These are phyloP conservation scores for Friedmanniomyces endolithicus DNA, from an alignment of 495 filamentous ascomycete genomes.

Conservation along the genomic window DNA sequence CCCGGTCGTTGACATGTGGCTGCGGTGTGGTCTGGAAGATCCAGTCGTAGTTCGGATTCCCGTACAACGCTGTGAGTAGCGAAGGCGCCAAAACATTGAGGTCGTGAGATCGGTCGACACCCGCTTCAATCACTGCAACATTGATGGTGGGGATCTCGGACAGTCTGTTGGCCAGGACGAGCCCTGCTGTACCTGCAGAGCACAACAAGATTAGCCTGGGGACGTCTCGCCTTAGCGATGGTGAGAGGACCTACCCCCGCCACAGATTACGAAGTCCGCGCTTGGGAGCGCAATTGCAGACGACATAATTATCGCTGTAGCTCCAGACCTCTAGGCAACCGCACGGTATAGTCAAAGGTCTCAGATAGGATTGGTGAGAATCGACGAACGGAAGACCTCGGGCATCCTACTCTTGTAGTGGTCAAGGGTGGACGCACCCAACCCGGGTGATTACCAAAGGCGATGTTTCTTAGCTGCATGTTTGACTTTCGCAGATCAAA, in stretches of 20 bases:
- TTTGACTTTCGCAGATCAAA: background rate
- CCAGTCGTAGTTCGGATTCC: slow-evolving; percentile 13
- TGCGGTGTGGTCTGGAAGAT: slow-evolving; percentile 6
- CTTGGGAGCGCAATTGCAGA: background rate
- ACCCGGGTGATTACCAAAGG: background rate
- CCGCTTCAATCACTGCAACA: slow-evolving; percentile 18
- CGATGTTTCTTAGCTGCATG: background rate
- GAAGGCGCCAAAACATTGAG: slow-evolving; percentile 2
- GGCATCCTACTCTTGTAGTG: too few relatives aligned
- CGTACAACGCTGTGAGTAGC: slow-evolving; percentile 2
- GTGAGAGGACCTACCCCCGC: background rate
- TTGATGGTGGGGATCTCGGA: slow-evolving; percentile 11
- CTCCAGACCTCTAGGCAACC: background rate
- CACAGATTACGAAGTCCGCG: background rate
- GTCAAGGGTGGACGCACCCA: background rate
- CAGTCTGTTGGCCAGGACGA: slow-evolving; percentile 12
- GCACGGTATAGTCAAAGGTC: too few relatives aligned
- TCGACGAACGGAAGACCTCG: background rate
- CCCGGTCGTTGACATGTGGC: slow-evolving; percentile 1
- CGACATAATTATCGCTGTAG: background rate
- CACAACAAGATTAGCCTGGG: background rate
- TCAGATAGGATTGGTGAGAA: too few relatives aligned
- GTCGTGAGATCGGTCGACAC: slow-evolving; percentile 7
- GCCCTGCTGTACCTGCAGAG: slow-evolving; percentile 13
- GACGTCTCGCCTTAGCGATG: background rate